Evolutionary conservation across 176 grass and related monocot species (phyloP), one percentile per base, ranked within the genome.

Genomic region (Carex pumila): DNA sequence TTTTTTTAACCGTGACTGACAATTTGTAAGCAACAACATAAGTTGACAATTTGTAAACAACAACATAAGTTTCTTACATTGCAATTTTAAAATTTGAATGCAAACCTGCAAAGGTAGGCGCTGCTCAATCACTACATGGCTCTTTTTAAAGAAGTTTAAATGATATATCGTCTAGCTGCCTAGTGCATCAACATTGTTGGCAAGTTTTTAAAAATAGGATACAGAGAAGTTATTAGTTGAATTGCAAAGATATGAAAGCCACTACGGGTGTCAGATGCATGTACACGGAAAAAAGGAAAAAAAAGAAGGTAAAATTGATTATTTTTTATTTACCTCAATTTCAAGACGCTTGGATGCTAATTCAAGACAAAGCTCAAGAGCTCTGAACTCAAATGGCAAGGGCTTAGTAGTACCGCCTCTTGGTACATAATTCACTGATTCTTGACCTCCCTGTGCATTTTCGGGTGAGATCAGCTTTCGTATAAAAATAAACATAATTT

Each of bases 311-410:
- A 39, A 39, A 70, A 39, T 70, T 18, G 17, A 18, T 5, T 69
- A 70, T n/a, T 18, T 37, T 18, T 17, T 41, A 39, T 69, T 69
- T 70, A 70, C 66, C 66, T 70, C 66, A 41, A 17, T 70, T 70
- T 70, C 34, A 39, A 41, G 66, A 41, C 66, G 66, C 17, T 86
- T 95, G 85, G 90, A 92, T 49, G 88, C 74, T 29, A 89, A 77
- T 81, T 95, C 85, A 29, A 95, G 85, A 85, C 93, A 95, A 41
- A 91, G 86, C 71, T 95, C 90, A 9, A 95, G 87, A 81, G 88
- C 93, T 49, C 72, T 87, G 39, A 95, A 92, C 65, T 95, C 93
- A 49, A 95, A 95, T 6, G 93, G 88, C 32, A 95, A 84, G 47
- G 4, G 68, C 85, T 89, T 89, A 58, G 75, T 85, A 12, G 61